Evolutionary conservation across 768 basidiomycete genomes (phyloP).

Genomic region (Psilocybe cyanescens): DNA sequence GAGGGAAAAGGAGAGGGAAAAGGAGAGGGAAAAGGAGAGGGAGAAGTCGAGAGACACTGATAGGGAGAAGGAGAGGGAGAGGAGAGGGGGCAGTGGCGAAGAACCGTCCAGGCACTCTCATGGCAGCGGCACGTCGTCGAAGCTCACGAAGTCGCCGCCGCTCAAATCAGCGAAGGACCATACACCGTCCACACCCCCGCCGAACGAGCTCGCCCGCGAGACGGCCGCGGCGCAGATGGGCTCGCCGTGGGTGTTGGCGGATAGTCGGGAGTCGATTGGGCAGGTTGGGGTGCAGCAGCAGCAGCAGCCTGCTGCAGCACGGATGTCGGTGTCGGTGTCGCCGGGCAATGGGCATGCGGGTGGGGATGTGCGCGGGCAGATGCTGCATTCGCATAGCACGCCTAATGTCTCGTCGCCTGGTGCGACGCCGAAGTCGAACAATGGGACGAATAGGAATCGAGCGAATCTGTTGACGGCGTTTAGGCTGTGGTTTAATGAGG

Average conservation of each 20-base stretch:
- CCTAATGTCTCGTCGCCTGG: slow-evolving; percentile 35
- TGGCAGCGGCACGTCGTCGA: slow-evolving; percentile 63
- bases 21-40: slow-evolving; percentile 40
- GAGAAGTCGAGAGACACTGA: slow-evolving; percentile 44
- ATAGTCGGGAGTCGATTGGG: slow-evolving; percentile 41
- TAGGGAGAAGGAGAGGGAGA: slow-evolving; percentile 24
- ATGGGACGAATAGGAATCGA: slow-evolving; percentile 56
- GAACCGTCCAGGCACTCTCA: slow-evolving; percentile 66
- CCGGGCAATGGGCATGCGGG: no score
- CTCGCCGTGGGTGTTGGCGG: slow-evolving; percentile 79
- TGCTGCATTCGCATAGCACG: slow-evolving; percentile 48
- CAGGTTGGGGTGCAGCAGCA: slow-evolving; percentile 13
- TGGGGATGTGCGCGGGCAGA: slow-evolving; percentile 53
- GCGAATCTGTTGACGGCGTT: slow-evolving; percentile 86
- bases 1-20: slow-evolving; percentile 41
- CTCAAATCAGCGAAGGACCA: slow-evolving; percentile 46
- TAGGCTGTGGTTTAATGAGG: slow-evolving; percentile 92
- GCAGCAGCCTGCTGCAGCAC: slow-evolving; percentile 17
- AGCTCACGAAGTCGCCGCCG: slow-evolving; percentile 73
- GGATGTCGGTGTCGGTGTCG: slow-evolving; percentile 27
- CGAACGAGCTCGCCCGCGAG: slow-evolving; percentile 42
- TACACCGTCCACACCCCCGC: slow-evolving; percentile 56
- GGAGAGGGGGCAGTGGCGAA: slow-evolving; percentile 46
- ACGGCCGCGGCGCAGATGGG: slow-evolving; percentile 43
- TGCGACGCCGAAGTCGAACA: slow-evolving; percentile 20